Percentiles rank a stretch among this genome's conserved stretches.
Evolutionary conservation across 2,329 filamentous ascomycete species (phyloP).

Genomic region (Ophiocordyceps camponoti-floridani): DNA sequence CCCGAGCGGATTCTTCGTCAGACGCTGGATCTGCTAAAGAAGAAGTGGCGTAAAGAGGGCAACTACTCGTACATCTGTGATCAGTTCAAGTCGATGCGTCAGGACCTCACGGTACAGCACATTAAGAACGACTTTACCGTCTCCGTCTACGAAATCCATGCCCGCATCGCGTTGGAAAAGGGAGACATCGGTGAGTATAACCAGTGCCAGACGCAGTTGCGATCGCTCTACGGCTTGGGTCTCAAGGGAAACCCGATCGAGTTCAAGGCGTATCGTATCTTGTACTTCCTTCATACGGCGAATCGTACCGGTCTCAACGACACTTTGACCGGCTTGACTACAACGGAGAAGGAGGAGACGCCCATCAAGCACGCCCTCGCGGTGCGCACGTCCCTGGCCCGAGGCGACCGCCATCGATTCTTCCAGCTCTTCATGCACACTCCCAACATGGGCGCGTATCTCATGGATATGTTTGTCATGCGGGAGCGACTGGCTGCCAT

Average conservation of each 20-base stretch:
- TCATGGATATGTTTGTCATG: constrained; percentile 98
- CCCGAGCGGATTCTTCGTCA: constrained; percentile 65
- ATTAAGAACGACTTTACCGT: constrained; percentile 96
- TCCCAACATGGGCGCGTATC: constrained; percentile 91
- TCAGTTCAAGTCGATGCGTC: constrained; percentile 95
- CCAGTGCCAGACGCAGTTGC: constrained; percentile 97
- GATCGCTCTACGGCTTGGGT: constrained; percentile 73
- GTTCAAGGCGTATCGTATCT: constrained; percentile 97
- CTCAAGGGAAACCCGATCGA: constrained; percentile 81
- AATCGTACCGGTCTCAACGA: constrained; percentile 98
- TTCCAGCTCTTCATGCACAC: constrained; percentile 91
- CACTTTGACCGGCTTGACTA: constrained; percentile 94
- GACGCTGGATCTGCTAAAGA: constrained; percentile 75
- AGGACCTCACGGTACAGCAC: constrained; percentile 94
- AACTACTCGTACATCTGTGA: constrained; percentile 98
- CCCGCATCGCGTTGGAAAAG: constrained; percentile 92
- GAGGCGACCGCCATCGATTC: constrained; percentile 95
- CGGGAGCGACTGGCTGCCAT: constrained; percentile 83
- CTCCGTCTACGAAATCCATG: constrained; percentile 91
- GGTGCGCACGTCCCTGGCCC: constrained; percentile 76
- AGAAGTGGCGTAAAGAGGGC: constrained; percentile 83
- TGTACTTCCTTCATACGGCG: constrained; percentile 98
- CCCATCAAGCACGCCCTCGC: constrained; percentile 81
- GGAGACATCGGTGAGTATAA: constrained; percentile 99
- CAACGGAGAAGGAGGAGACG: constrained; percentile 76